A percentile compares a stretch with the other conserved stretches of the same genome.
Conservation (phyloP, 164 flowering plant species). For the Amborella trichopoda region DNA sequence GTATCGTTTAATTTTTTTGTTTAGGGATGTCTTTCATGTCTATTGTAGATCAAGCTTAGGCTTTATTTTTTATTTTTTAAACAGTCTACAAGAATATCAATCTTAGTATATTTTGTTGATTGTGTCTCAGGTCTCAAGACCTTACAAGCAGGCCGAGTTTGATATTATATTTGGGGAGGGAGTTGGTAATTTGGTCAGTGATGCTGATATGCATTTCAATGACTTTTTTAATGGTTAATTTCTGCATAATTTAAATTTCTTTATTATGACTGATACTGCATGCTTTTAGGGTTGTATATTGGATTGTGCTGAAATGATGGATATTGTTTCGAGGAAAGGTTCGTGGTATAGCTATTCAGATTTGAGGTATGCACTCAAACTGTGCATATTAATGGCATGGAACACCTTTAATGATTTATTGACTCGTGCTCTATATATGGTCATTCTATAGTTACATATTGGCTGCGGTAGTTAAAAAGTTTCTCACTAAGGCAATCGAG, state of each 20-base stretch:
- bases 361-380: conserved; percentile 76
- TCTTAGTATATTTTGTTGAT: conserved; percentile 4
- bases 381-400: too few species aligned
- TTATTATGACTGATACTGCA: neutral
- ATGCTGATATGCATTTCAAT: neutral
- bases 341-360: conserved; percentile 98
- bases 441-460: too few species aligned
- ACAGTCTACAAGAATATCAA: too few species aligned
- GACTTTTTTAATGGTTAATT: neutral
- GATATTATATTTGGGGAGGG: conserved; percentile 97
- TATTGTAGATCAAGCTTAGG: too few species aligned
- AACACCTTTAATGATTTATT: too few species aligned
- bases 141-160: conserved; percentile 96
- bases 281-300: conserved; percentile 88
- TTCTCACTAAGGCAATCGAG: too few species aligned
- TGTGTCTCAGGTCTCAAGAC: conserved; percentile 74
- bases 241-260: too few species aligned
- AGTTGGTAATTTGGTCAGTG: conserved; percentile 78
- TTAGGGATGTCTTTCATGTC: too few species aligned
- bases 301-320: conserved; percentile 93
- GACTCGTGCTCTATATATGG: too few species aligned
- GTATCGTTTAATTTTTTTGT: too few species aligned
- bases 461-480: too few species aligned
- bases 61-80: too few species aligned
- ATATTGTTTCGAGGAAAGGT: conserved; percentile 70